Evolutionary conservation across 169 alveolate genomes (phyloP).

Genomic region (Besnoitia besnoiti): DNA sequence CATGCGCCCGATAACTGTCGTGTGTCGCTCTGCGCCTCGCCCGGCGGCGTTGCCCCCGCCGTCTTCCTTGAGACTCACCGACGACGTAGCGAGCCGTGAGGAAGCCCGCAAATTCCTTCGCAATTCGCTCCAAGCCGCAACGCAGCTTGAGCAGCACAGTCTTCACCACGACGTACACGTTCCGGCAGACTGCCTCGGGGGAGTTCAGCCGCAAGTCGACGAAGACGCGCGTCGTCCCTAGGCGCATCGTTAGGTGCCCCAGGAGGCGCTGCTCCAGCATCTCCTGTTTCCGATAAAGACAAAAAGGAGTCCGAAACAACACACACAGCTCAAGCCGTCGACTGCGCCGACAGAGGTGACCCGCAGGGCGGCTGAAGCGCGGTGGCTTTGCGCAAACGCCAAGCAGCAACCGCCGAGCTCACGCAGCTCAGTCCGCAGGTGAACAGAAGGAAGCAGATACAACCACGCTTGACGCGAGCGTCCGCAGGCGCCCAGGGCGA

Average conservation of each 20-base stretch:
- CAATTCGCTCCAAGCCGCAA: neutral
- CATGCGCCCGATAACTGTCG: no score
- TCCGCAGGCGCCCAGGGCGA: no score
- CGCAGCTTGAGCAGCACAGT: slow-evolving; percentile 5
- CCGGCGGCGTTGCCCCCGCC: neutral
- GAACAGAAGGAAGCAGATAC: no score
- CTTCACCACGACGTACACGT: slow-evolving; percentile 29
- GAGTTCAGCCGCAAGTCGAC: slow-evolving; percentile 36
- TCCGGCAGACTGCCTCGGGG: neutral
- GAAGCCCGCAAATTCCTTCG: slow-evolving; percentile 48
- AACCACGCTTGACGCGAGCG: no score
- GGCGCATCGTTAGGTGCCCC: slow-evolving; percentile 46
- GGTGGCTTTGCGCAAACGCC: no score
- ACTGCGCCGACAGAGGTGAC: no score
- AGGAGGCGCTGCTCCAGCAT: slow-evolving; percentile 47
- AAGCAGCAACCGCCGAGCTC: no score
- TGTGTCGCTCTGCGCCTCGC: neutral
- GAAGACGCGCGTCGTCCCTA: slow-evolving; percentile 38
- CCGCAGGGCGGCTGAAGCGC: no score
- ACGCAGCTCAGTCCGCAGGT: no score
- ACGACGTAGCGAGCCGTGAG: slow-evolving; percentile 33
- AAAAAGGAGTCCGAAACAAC: no score
- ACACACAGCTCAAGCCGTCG: no score
- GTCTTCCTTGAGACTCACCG: slow-evolving; percentile 22
- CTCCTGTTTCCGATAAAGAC: neutral